phyloP scores from a whole-genome alignment of 1,284 basidiomycete species.

The Pseudozyma sp. region DNA sequence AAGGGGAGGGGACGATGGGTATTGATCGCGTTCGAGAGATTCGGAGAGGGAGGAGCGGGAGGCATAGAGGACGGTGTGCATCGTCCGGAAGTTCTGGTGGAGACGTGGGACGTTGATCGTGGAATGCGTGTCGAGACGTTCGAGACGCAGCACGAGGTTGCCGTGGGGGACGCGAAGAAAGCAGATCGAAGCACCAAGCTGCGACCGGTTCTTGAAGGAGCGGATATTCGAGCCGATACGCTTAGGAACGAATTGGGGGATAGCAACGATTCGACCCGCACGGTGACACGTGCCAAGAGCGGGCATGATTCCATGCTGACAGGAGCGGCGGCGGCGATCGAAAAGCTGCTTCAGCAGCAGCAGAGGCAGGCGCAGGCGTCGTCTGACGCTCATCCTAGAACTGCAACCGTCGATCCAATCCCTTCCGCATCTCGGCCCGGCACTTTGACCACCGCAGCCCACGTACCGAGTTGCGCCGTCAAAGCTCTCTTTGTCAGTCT shows the following conservation, averaged over 20 bases:
- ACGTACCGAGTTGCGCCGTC: constrained; percentile 20
- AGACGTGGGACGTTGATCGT: constrained; percentile 67
- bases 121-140: constrained; percentile 68
- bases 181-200: constrained; percentile 18
- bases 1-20: constrained; percentile 84
- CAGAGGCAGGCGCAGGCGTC: neutral
- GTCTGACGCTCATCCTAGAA: too few relatives aligned
- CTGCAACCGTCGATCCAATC: constrained; percentile 16
- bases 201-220: constrained; percentile 6
- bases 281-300: neutral
- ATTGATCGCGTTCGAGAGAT: constrained; percentile 78
- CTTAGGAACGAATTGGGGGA: constrained; percentile 6
- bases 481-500: constrained; percentile 54
- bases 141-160: constrained; percentile 25
- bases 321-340: constrained; percentile 57
- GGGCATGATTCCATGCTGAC: constrained; percentile 27
- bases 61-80: constrained; percentile 2
- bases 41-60: constrained; percentile 5
- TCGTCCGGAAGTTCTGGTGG: constrained; percentile 47
- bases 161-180: neutral
- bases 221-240: constrained; percentile 9
- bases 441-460: neutral
- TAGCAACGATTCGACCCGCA: constrained; percentile 10
- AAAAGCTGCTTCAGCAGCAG: constrained; percentile 46
- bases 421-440: neutral